Evolutionary conservation across 495 filamentous ascomycete genomes (phyloP), one percentile per base, ranked within the genome.

Genomic region (Daldinia caldariorum): DNA sequence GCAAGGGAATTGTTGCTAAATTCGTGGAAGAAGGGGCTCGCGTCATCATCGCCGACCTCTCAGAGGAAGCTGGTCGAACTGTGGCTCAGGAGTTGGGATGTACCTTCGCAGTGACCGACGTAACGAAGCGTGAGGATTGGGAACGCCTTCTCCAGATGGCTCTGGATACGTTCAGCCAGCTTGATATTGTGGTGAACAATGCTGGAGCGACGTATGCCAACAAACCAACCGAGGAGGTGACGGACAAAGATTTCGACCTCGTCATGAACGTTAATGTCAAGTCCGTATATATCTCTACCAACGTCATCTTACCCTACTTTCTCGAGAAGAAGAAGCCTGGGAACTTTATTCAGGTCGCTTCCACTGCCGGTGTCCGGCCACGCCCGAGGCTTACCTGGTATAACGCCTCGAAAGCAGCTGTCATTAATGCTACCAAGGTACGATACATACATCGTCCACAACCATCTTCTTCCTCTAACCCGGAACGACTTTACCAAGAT

Each of bases 381-480:
- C 81, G 89, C n/a, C 87, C 88, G 5, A 87, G 88, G 3, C 78
- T 91, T 61, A 88, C 90, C 10, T 90, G 88, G 88, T 91, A 91
- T 71, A 91, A 90, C 72, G 86, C 87, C 3, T 87, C 85, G 37
- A 91, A 91, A 75, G 88, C 85, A 2, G 88, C 89, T 26, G 86
- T 90, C 4, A 83, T 84, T 38, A 90, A 89, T 73, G 89, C 88
- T 31, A 78, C 77, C 1, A 79, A 76, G 67, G 74, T 77, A 75
- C 43, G 60, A 35, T 2, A 6, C n/a, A 31, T 18, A n/a, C n/a
- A n/a, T n/a, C n/a, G n/a, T 20, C 41, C 10, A 14, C 16, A 14
- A 16, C n/a, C n/a, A 26, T 31, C 2, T 43, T 51, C 34, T 38
- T 22, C 54, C 1, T 43, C 1, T 0, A 13, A 14, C n/a, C 31